Evolutionary conservation across 495 filamentous ascomycete species (phyloP), one percentile per base, ranked within the genome.

Genomic region (Penicillium angulare): DNA sequence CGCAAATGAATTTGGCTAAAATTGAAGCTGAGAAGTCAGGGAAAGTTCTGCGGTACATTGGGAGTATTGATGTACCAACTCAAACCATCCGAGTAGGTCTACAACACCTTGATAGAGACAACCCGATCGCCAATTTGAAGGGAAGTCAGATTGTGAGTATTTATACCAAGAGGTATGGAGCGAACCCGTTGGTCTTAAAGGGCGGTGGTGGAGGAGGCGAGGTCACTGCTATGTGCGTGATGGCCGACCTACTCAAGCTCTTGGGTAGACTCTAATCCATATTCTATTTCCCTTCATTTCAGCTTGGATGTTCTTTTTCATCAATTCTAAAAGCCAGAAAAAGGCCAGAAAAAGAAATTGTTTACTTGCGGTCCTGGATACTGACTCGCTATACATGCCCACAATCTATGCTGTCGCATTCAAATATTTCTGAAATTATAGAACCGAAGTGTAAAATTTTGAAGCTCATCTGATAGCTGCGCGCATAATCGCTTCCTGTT

Each of bases 141-240:
- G 92, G 92, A 17, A 95, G 89, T 67, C 90, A 96, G 64, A 96
- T 96, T 61, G 90, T 97, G 56, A 92, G 83, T 76, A 95, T 97
- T 76, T 93, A 92, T 68, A 96, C 92, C 23, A 86, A 90, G 74
- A 79, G 92, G 62, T 96, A 96, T 64, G 87, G 87, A 24, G 74
- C 72, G 42, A 91, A 88, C 61, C 88, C 92, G 9, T 69, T 96
- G 49, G 90, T 96, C 60, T 81, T 97, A 34, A 89, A 95, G 73
- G 92, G 92, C 31, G 90, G 89, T 31, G 92, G 91, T 31, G 92
- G 92, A 33, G 92, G 92, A 50, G 90, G 86, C 33, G 91, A 95
- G 18, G 88, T 96, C 17, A 97, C 92, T 8, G 92, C 92, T 12
- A 95, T 93, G 89, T 92, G 92, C 21, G 89, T 96, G 22, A 86